Conservation (phyloP, 805 yeast genomes). For the Candida tallmaniae region DNA sequence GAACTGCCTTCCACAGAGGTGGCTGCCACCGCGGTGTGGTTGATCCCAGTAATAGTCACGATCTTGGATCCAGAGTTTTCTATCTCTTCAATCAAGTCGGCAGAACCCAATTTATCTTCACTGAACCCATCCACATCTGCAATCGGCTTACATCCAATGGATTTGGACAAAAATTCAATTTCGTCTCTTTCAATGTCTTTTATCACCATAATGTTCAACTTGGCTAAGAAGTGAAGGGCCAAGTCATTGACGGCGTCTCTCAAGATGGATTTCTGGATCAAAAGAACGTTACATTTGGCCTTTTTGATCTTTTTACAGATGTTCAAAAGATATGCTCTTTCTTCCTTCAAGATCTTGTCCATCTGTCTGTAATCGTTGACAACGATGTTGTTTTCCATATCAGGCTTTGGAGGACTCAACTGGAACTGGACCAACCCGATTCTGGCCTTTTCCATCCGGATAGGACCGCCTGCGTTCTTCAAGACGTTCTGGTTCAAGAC, state of each 20-base stretch:
- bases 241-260: constrained; percentile 94
- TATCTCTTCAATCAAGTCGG: constrained; percentile 87
- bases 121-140: constrained; percentile 92
- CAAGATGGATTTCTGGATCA: constrained; percentile 88
- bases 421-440: constrained; percentile 91
- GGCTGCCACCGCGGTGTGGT: constrained; percentile 22
- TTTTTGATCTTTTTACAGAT: constrained; percentile 95
- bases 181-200: constrained; percentile 97
- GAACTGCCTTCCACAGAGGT: too few species aligned
- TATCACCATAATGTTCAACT: constrained; percentile 88
- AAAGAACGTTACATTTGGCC: constrained; percentile 89
- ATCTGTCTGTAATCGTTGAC: constrained; percentile 98
- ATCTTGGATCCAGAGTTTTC: constrained; percentile 88
- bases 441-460: constrained; percentile 88
- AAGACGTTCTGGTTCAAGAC: constrained; percentile 88
- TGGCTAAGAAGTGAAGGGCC: constrained; percentile 90
- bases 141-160: constrained; percentile 91
- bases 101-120: constrained; percentile 88
- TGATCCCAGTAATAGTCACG: constrained; percentile 79
- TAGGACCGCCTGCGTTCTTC: constrained; percentile 92
- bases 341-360: constrained; percentile 98
- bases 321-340: constrained; percentile 89
- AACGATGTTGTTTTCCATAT: constrained; percentile 94
- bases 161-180: constrained; percentile 79
- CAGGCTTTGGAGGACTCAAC: constrained; percentile 95